These are phyloP conservation scores for Hericium coralloides DNA, from an alignment of 768 basidiomycete species.

Conservation along the genomic window DNA sequence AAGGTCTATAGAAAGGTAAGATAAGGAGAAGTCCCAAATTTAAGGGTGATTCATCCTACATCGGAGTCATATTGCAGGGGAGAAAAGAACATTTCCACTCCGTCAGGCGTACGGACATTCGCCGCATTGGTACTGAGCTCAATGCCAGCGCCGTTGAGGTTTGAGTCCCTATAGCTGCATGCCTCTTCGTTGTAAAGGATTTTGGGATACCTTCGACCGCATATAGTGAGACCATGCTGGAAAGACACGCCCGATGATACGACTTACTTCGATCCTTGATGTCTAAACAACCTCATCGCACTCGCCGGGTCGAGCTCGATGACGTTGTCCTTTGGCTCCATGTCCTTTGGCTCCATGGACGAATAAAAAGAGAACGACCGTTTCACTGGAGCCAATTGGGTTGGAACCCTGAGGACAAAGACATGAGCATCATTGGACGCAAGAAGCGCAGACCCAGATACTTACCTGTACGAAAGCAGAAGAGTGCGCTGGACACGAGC, in stretches of 20 bases:
- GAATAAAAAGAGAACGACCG: not conserved
- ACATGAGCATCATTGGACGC: not conserved
- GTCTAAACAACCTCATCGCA: slow-evolving; percentile 54
- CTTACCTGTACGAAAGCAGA: slow-evolving; percentile 66
- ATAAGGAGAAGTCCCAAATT: not conserved
- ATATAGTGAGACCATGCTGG: slow-evolving; percentile 1
- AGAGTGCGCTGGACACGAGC: slow-evolving; percentile 71
- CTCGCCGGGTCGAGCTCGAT: slow-evolving; percentile 35
- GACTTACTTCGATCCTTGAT: slow-evolving; percentile 43
- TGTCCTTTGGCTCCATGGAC: not conserved
- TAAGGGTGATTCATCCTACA: slow-evolving; percentile 25
- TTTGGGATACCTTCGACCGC: slow-evolving; percentile 19
- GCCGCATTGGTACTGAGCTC: slow-evolving; percentile 4
- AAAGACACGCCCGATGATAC: not conserved
- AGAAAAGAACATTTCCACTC: slow-evolving; percentile 35
- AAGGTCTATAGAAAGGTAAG: not conserved
- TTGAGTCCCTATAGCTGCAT: not conserved
- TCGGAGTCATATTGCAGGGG: slow-evolving; percentile 54
- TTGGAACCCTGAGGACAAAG: not conserved
- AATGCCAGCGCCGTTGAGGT: not conserved
- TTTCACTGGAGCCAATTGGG: not conserved
- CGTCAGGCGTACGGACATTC: slow-evolving; percentile 18
- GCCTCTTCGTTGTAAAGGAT: slow-evolving; percentile 48
- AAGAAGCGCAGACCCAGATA: not conserved
- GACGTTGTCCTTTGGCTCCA: not conserved